A percentile compares a stretch with the other conserved stretches of the same genome.
Conservation (phyloP, 1,139 yeast genomes). For the Sugiyamaella grinbergsii region DNA sequence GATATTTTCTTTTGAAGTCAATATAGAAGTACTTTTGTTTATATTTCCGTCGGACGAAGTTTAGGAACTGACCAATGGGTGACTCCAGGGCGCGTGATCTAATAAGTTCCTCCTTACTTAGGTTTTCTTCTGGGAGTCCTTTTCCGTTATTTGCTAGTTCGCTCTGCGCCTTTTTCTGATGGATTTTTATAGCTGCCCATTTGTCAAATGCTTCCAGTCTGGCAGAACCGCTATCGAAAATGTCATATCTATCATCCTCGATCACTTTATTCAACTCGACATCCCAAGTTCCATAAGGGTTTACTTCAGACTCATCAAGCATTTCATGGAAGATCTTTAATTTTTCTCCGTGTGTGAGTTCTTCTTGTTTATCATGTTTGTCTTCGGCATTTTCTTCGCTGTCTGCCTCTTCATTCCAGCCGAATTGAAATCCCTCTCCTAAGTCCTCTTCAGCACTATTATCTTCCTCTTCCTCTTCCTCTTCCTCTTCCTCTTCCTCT, state of each 20-base stretch:
- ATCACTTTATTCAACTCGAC: slow-evolving; percentile 47
- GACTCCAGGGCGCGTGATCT: slow-evolving; percentile 13
- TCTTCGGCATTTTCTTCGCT: slow-evolving; percentile 26
- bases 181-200: slow-evolving; percentile 45
- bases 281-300: slow-evolving; percentile 54
- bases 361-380: slow-evolving; percentile 2
- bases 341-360: slow-evolving; percentile 22
- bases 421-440: slow-evolving; percentile 23
- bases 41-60: slow-evolving; percentile 40
- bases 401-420: slow-evolving; percentile 27
- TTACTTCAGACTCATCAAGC: slow-evolving; percentile 39
- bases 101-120: background rate
- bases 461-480: slow-evolving; percentile 17
- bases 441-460: slow-evolving; percentile 23
- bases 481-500: background rate
- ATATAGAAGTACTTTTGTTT: slow-evolving; percentile 44
- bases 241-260: slow-evolving; percentile 46
- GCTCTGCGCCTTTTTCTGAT: slow-evolving; percentile 3
- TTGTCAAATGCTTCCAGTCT: slow-evolving; percentile 47
- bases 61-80: slow-evolving; percentile 39
- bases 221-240: slow-evolving; percentile 42
- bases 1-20: slow-evolving; percentile 51
- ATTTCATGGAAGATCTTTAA: slow-evolving; percentile 35
- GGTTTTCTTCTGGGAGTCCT: background rate
- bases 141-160: background rate